Evolutionary conservation across 257 asterid species (phyloP).

Genomic region (Nicotiana tomentosiformis): DNA sequence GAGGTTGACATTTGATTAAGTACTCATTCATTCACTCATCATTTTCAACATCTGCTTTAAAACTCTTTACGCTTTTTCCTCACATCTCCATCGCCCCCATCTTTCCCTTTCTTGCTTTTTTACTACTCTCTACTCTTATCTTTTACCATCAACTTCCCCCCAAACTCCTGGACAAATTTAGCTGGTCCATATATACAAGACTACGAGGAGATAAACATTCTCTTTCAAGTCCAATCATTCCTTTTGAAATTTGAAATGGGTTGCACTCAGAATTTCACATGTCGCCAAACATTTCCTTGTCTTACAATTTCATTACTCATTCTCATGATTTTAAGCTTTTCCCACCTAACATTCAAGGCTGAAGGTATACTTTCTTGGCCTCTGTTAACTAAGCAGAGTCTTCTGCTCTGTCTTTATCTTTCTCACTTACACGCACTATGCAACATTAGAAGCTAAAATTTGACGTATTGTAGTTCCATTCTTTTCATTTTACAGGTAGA

Average conservation of each 20-base stretch:
- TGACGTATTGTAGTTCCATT: background rate
- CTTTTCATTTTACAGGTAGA: constrained; percentile 42
- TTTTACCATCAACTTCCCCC: background rate
- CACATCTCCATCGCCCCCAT: constrained; percentile 20
- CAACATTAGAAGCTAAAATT: background rate
- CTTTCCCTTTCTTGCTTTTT: constrained; percentile 6
- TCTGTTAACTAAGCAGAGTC: background rate
- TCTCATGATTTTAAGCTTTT: constrained; percentile 27
- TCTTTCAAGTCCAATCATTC: background rate
- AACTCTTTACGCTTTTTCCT: constrained; percentile 1
- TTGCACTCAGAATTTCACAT: constrained; percentile 16
- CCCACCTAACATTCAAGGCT: constrained; percentile 30
- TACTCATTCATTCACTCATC: constrained; percentile 13
- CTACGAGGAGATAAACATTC: background rate
- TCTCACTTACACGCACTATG: background rate
- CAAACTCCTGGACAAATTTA: background rate
- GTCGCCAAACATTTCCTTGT: constrained; percentile 14
- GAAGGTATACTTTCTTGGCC: constrained; percentile 33
- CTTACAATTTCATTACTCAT: constrained; percentile 28
- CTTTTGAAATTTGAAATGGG: constrained; percentile 24
- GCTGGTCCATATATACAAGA: background rate
- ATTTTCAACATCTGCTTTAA: constrained; percentile 5
- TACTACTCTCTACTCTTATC: background rate
- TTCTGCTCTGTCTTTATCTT: background rate
- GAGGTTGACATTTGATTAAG: constrained; percentile 17